A percentile compares a stretch with the other conserved stretches of the same genome.
Evolutionary conservation across 1,284 basidiomycete species (phyloP).

Genomic region (Cryptococcus depauperatus): DNA sequence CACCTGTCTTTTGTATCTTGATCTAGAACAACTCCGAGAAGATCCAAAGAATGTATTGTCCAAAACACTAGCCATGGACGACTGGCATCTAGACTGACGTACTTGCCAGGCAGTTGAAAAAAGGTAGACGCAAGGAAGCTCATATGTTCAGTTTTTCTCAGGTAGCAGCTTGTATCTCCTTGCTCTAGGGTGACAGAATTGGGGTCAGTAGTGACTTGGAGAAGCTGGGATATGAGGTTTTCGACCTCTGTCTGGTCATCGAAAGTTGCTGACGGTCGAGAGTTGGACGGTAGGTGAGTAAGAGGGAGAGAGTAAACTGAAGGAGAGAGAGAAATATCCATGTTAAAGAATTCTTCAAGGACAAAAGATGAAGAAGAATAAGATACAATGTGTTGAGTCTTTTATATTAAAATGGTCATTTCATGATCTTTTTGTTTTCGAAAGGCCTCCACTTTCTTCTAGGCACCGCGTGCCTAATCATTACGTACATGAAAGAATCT

Average conservation of each 20-base stretch:
- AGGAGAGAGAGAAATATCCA: too few species aligned
- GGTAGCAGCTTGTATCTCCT: constrained; percentile 9
- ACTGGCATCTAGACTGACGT: constrained; percentile 78
- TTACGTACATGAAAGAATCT: too few species aligned
- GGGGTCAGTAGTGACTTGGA: constrained; percentile 33
- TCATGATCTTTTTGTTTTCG: too few species aligned
- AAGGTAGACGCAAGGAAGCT: constrained; percentile 33
- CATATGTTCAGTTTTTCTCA: constrained; percentile 32
- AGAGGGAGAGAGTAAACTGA: constrained; percentile 31
- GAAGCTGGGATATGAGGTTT: constrained; percentile 51
- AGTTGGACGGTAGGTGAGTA: constrained; percentile 44
- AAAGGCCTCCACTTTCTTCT: too few species aligned
- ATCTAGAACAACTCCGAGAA: constrained; percentile 70
- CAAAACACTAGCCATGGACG: constrained; percentile 90
- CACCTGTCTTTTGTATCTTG: constrained; percentile 63
- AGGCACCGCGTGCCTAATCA: too few species aligned
- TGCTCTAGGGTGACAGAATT: constrained; percentile 15
- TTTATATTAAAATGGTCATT: too few species aligned
- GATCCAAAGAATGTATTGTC: constrained; percentile 71
- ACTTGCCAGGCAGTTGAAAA: constrained; percentile 56
- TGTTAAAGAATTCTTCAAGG: too few species aligned
- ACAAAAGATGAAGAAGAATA: too few species aligned
- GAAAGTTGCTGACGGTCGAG: constrained; percentile 58
- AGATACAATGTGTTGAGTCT: too few species aligned
- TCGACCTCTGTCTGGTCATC: constrained; percentile 61